Base-by-base conservation (phyloP, 176 grass and related monocot species). In the Themeda triandra region DNA sequence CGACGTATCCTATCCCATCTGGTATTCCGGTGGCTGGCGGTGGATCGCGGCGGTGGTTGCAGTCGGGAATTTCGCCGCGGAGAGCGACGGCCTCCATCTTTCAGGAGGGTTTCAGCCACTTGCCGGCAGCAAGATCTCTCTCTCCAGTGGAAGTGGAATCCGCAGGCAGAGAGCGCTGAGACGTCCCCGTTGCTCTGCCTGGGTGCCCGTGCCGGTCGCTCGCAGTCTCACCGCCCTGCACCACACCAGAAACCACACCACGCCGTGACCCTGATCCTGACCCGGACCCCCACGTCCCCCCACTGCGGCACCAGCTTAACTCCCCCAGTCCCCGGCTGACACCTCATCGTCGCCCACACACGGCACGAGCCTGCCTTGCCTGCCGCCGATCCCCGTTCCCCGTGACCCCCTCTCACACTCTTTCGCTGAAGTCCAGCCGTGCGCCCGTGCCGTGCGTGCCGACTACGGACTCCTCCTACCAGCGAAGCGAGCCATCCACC, bases 361-460 rank as follows among this genome's bases (percentile, higher is more conserved):
- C 60, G 41, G 44, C 71, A 44, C 62, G 40, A 80, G 77, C 41
- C 63, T 56, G 53, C 53, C 19, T n/a, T n/a, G n/a, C n/a, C n/a
- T n/a, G n/a, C 33, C 33, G 54, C 54, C 54, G 13, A 45, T 71
- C 45, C 62, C 24, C 48, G 48, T 18, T 27, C 13, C 10, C 8
- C 30, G 4, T 42, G 6, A 8, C 15, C 41, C 59, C 36, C 2
- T 31, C 66, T 84, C 87, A 48, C 87, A 12, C 63, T 49, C 72
- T 3, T 5, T 35, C 33, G 33, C 33, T 35, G 17, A 45, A 73
- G 44, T 29, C 9, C 73, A 49, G 45, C 69, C 71, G 41, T 29
- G 69, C 28, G 69, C 63, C 8, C 4, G 30, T 66, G 63, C 53
- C 29, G 56, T 40, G 83, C 53, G 79, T 82, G 87, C 83, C 66